Percentiles rank a stretch among this genome's conserved stretches.
These are phyloP conservation scores for Calonectria naviculata DNA, from an alignment of 2,329 filamentous ascomycete genomes.

Conservation along the genomic window DNA sequence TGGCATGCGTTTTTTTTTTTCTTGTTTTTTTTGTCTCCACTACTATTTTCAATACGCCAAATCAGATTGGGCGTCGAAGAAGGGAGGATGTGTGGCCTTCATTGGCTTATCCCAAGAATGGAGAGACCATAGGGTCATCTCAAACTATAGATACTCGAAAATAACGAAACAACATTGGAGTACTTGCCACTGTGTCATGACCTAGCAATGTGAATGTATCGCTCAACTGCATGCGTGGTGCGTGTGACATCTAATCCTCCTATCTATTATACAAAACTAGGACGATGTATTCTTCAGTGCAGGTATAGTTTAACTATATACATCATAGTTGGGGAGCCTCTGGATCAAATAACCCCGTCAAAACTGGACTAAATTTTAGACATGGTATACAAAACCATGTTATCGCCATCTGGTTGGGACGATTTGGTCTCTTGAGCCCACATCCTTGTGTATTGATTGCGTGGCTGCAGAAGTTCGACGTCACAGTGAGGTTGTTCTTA, in stretches of 20 bases:
- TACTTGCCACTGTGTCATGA: neutral
- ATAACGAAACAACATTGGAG: slow-evolving; percentile 27
- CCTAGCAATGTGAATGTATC: neutral
- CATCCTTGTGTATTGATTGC: neutral
- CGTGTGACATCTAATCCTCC: too few relatives aligned
- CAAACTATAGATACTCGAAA: slow-evolving; percentile 20
- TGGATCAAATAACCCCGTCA: too few relatives aligned
- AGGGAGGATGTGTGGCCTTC: slow-evolving; percentile 20
- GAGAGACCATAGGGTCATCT: neutral
- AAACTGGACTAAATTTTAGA: neutral
- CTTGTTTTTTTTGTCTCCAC: slow-evolving; percentile 29
- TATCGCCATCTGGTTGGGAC: neutral
- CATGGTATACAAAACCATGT: neutral
- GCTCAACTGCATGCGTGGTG: neutral
- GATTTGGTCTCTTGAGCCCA: neutral
- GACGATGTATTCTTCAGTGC: too few relatives aligned
- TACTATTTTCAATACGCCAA: slow-evolving; percentile 26
- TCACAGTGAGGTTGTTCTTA: neutral
- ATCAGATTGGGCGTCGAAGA: slow-evolving; percentile 25
- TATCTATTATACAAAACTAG: too few relatives aligned
- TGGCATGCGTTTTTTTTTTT: slow-evolving; percentile 27
- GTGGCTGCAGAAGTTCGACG: neutral
- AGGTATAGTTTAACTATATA: too few relatives aligned
- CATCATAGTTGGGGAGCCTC: too few relatives aligned
- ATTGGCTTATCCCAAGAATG: slow-evolving; percentile 3